These are phyloP conservation scores for Trichoderma arundinaceum DNA, from an alignment of 2,329 filamentous ascomycete genomes.

Conservation along the genomic window DNA sequence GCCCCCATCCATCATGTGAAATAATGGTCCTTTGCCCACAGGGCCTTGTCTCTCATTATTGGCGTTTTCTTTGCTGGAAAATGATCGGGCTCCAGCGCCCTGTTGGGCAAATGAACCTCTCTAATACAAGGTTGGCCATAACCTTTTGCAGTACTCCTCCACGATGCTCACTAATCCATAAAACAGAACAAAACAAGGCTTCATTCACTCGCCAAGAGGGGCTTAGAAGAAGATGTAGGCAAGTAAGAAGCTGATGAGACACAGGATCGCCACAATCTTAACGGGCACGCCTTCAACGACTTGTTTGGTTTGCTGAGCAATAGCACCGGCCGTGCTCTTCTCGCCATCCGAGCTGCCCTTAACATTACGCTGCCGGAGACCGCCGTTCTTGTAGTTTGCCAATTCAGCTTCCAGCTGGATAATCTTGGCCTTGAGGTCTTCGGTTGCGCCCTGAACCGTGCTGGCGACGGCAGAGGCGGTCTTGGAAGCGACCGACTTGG, in stretches of 20 bases:
- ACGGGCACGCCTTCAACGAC: conserved; percentile 80
- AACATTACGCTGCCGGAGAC: conserved; percentile 79
- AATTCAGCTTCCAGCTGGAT: conserved; percentile 77
- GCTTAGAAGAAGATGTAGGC: conserved; percentile 94
- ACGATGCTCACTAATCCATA: neutral
- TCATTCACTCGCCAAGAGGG: neutral
- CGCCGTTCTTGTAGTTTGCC: conserved; percentile 71
- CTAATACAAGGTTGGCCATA: neutral
- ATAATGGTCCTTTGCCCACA: conserved; percentile 5
- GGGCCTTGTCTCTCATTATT: conserved; percentile 1
- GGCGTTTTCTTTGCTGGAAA: neutral
- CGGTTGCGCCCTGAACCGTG: conserved; percentile 48
- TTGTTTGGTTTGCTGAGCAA: conserved; percentile 61
- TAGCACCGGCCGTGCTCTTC: conserved; percentile 49
- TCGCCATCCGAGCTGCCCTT: conserved; percentile 59
- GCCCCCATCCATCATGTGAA: conserved; percentile 29
- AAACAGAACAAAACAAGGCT: neutral
- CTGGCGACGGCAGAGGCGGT: conserved; percentile 57
- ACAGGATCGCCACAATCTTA: conserved; percentile 81
- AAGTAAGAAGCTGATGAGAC: conserved; percentile 87
- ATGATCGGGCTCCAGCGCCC: neutral
- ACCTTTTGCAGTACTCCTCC: neutral
- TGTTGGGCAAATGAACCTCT: conserved; percentile 31
- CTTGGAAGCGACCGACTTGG: conserved; percentile 43
- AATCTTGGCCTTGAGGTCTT: conserved; percentile 75